Conservation (phyloP, 1,284 basidiomycete species). For the Fomitopsis schrenkii region DNA sequence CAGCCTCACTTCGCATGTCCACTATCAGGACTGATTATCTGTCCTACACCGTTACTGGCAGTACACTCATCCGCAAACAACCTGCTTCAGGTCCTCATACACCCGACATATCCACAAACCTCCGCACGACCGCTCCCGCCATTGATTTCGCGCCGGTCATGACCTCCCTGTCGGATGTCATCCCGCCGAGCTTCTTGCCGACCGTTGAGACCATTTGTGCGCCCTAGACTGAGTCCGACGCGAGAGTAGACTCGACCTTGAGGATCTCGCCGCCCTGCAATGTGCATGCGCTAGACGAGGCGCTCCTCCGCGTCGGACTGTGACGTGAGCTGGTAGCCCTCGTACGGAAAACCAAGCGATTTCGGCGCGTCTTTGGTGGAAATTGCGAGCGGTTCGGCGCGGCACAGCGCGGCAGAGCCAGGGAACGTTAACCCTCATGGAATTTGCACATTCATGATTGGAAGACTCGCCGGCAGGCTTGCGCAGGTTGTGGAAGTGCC, state of each 20-base stretch:
- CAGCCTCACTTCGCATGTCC: too few species aligned
- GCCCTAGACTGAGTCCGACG: constrained; percentile 11
- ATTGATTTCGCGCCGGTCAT: constrained; percentile 23
- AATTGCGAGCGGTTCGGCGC: constrained; percentile 22
- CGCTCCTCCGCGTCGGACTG: constrained; percentile 25
- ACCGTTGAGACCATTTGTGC: constrained; percentile 19
- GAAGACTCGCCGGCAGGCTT: constrained; percentile 22
- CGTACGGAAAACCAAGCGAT: constrained; percentile 24
- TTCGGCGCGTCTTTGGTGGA: constrained; percentile 23
- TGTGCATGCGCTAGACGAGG: constrained; percentile 19
- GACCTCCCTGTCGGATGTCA: constrained; percentile 22
- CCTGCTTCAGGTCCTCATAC: background rate
- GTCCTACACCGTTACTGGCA: too few species aligned
- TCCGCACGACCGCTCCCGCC: constrained; percentile 15
- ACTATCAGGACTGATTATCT: too few species aligned
- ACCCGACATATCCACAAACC: constrained; percentile 20
- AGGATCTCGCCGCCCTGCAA: constrained; percentile 19
- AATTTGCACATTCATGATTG: too few species aligned
- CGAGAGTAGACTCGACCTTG: constrained; percentile 22
- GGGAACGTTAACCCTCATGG: background rate
- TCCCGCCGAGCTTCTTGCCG: constrained; percentile 18
- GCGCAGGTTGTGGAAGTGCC: constrained; percentile 20
- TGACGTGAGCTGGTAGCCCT: constrained; percentile 25
- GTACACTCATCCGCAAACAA: too few species aligned
- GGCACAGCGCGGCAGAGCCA: constrained; percentile 22